These are phyloP conservation scores for Tolypocladium nubicola DNA, from an alignment of 2,329 filamentous ascomycete genomes.

Conservation along the genomic window DNA sequence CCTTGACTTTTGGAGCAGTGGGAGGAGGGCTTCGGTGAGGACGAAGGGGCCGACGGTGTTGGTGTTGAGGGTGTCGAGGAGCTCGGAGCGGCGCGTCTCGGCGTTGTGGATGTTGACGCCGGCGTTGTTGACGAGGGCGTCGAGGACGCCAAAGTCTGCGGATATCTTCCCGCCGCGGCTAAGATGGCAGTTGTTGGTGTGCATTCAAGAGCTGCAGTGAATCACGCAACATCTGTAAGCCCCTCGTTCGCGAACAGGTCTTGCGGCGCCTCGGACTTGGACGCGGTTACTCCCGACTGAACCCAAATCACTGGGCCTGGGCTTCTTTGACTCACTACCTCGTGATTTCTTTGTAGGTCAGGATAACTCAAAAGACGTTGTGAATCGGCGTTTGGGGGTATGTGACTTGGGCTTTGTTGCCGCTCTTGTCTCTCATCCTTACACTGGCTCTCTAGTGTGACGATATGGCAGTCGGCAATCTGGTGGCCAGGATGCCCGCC, in stretches of 20 bases:
- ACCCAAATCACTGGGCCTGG: not conserved
- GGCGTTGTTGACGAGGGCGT: constrained; percentile 49
- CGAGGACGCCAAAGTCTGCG: constrained; percentile 35
- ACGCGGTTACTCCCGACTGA: not conserved
- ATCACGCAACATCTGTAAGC: not conserved
- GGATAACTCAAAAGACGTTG: not conserved
- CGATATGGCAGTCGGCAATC: too few relatives aligned
- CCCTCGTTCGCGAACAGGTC: not conserved
- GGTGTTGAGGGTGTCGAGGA: constrained; percentile 30
- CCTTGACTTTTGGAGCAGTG: constrained; percentile 17
- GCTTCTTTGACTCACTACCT: not conserved
- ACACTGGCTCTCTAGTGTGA: too few relatives aligned
- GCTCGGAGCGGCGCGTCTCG: constrained; percentile 10
- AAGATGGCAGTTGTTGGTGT: constrained; percentile 45
- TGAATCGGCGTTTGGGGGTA: not conserved
- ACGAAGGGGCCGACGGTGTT: constrained; percentile 20
- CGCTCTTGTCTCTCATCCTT: too few relatives aligned
- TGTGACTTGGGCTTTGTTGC: too few relatives aligned
- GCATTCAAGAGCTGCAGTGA: not conserved
- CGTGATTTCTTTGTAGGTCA: not conserved
- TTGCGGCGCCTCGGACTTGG: not conserved
- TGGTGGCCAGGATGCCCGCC: too few relatives aligned
- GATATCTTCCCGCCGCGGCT: constrained; percentile 38
- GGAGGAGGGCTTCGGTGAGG: constrained; percentile 18
- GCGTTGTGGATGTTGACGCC: constrained; percentile 43